Evolutionary conservation across 805 yeast genomes (phyloP), one percentile per base, ranked within the genome.

Genomic region (Yarrowia osloensis): DNA sequence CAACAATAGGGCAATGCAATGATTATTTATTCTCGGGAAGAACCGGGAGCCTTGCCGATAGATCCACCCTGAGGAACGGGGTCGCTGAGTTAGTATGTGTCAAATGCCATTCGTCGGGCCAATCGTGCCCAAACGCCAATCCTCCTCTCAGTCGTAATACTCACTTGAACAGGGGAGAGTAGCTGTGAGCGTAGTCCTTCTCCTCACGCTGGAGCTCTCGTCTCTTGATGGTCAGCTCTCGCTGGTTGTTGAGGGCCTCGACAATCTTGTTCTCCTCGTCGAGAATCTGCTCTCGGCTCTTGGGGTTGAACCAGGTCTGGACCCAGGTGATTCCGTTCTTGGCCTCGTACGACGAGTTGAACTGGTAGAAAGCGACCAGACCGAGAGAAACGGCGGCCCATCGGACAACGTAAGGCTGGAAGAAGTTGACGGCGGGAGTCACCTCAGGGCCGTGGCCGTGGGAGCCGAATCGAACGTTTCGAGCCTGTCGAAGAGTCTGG

Each of bases 1-100:
- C 15, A 75, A 73, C 63, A 59, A 57, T 19, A 39, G 28, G 63
- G 63, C 63, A 55, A 57, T 57, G 63, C 63, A 57, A 57, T 57
- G 28, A 40, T 40, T 57, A 57, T 57, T 40, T 57, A 57, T 28
- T 57, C 63, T 57, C 63, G 63, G 63, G 63, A 57, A 57, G 63
- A 24, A 40, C 63, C 63, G 63, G 63, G 63, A 57, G 63, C 63
- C 63, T 40, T 57, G 63, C 63, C 63, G 49, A 57, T 57, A 37
- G 28, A 40, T 57, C 63, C 63, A 57, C 63, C 63, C 49, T 57
- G 63, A 13, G 63, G 63, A 57, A 57, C 63, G 63, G 63, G 63
- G 63, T 57, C 63, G 28, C 63, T 57, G 63, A 19, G 63, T 57
- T 57, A 57, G 63, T 57, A 35, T 24, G 33, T 39, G 13, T 24